Evolutionary conservation across 768 basidiomycete species (phyloP).

Genomic region (Xanthoconium stramineum): DNA sequence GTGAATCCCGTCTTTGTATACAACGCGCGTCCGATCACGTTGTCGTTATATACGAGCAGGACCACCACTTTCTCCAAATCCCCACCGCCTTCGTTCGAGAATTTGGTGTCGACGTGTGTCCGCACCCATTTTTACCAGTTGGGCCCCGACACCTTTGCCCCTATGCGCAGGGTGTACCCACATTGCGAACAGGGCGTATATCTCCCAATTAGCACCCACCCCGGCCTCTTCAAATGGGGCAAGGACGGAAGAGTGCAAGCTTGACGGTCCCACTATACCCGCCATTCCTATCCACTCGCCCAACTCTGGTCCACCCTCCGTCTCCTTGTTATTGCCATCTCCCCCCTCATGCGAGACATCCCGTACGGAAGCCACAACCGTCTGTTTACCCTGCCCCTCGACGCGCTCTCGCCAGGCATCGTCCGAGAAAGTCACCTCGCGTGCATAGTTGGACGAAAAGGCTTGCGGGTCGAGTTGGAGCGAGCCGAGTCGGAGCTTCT

Average conservation of each 20-base stretch:
- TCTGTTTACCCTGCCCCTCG: slow-evolving; percentile 9
- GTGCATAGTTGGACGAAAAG: slow-evolving; percentile 23
- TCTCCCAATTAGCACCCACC: slow-evolving; percentile 13
- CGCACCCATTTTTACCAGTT: slow-evolving; percentile 25
- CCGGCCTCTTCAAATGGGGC: slow-evolving; percentile 15
- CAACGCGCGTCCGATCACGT: slow-evolving; percentile 14
- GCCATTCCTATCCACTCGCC: slow-evolving; percentile 23
- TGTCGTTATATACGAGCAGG: slow-evolving; percentile 14
- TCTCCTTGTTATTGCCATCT: not conserved
- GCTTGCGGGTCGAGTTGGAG: slow-evolving; percentile 21
- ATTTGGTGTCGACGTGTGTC: slow-evolving; percentile 13
- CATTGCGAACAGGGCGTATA: slow-evolving; percentile 22
- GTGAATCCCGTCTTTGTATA: slow-evolving; percentile 23
- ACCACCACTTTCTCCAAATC: slow-evolving; percentile 15
- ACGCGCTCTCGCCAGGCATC: slow-evolving; percentile 23
- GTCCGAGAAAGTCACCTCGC: slow-evolving; percentile 19
- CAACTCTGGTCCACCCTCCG: not conserved
- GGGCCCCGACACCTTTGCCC: slow-evolving; percentile 18
- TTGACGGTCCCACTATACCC: slow-evolving; percentile 13
- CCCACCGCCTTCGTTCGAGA: not conserved
- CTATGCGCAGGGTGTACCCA: slow-evolving; percentile 30
- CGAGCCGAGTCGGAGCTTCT: slow-evolving; percentile 19
- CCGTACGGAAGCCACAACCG: slow-evolving; percentile 14
- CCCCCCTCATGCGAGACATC: not conserved
- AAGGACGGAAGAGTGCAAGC: not conserved